These are phyloP conservation scores for Blastobotrys ciferrii DNA, from an alignment of 1,139 yeast species.

Conservation along the genomic window DNA sequence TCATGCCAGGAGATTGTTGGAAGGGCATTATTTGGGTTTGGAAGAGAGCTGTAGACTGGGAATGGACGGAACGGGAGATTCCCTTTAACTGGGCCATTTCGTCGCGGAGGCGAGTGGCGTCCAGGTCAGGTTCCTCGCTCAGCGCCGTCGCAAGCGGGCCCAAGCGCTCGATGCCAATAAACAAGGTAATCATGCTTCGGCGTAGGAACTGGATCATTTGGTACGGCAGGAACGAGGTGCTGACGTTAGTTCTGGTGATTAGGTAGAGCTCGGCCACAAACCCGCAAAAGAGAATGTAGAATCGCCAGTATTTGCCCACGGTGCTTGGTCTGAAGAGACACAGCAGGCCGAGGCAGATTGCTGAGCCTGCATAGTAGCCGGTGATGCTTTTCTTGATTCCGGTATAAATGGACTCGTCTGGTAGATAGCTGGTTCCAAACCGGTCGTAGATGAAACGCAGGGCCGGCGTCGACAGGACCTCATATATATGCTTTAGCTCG, in stretches of 20 bases:
- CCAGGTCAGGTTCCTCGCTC: neutral
- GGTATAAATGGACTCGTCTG: neutral
- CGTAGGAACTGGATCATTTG: conserved; percentile 11
- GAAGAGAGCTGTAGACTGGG: neutral
- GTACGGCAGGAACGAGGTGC: conserved; percentile 10
- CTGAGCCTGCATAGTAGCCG: conserved; percentile 1
- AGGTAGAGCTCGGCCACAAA: conserved; percentile 8
- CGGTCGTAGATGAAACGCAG: conserved; percentile 37
- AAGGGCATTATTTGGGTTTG: neutral
- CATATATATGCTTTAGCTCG: conserved; percentile 31
- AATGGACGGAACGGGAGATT: neutral
- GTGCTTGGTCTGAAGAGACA: neutral
- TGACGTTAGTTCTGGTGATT: conserved; percentile 3
- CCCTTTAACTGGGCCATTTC: conserved; percentile 3
- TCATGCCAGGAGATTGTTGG: neutral
- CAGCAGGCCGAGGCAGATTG: neutral
- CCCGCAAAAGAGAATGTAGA: conserved; percentile 9
- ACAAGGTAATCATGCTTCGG: conserved; percentile 14
- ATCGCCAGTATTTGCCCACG: conserved; percentile 12
- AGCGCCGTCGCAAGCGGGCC: conserved; percentile 15
- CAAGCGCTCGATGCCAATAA: conserved; percentile 19
- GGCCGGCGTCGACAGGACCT: conserved; percentile 29
- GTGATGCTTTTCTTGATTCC: neutral
- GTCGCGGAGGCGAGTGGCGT: neutral
- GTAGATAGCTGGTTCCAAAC: conserved; percentile 17